Percentiles rank a stretch among this genome's conserved stretches.
phyloP scores from a whole-genome alignment of 768 basidiomycete species.

The Mycena galericulata region DNA sequence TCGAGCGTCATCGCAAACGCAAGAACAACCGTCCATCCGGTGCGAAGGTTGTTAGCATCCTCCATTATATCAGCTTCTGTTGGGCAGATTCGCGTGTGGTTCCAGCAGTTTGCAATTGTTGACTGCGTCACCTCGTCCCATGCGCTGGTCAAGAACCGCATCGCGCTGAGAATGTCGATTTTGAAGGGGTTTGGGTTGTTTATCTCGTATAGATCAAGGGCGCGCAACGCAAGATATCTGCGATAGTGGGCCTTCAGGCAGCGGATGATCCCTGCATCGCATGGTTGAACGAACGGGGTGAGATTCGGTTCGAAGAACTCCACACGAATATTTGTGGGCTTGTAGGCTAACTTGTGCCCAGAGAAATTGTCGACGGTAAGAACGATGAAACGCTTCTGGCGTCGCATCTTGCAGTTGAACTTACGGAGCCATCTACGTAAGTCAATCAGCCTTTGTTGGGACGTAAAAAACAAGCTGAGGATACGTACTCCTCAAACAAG shows the following conservation, averaged over 20 bases:
- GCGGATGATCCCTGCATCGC: conserved; percentile 42
- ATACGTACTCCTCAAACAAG: conserved; percentile 37
- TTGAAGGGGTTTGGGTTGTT: conserved; percentile 37
- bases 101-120: conserved; percentile 45
- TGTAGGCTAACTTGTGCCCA: conserved; percentile 35
- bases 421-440: background rate
- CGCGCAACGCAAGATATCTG: background rate
- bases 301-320: conserved; percentile 41
- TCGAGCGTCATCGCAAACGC: too few relatives aligned
- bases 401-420: conserved; percentile 30
- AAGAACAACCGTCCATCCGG: too few relatives aligned
- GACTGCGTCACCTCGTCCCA: conserved; percentile 36
- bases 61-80: too few relatives aligned
- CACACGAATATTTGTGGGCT: conserved; percentile 38
- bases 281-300: conserved; percentile 43
- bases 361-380: conserved; percentile 42
- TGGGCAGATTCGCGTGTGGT: too few relatives aligned
- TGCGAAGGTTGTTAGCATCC: too few relatives aligned
- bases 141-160: conserved; percentile 7
- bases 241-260: conserved; percentile 28
- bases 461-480: background rate
- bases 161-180: conserved; percentile 5
- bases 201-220: conserved; percentile 33
- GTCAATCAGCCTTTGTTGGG: too few relatives aligned
- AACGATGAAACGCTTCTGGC: conserved; percentile 25